These are phyloP conservation scores for Fusarium subtropicale DNA, from an alignment of 2,329 filamentous ascomycete species.

Conservation along the genomic window DNA sequence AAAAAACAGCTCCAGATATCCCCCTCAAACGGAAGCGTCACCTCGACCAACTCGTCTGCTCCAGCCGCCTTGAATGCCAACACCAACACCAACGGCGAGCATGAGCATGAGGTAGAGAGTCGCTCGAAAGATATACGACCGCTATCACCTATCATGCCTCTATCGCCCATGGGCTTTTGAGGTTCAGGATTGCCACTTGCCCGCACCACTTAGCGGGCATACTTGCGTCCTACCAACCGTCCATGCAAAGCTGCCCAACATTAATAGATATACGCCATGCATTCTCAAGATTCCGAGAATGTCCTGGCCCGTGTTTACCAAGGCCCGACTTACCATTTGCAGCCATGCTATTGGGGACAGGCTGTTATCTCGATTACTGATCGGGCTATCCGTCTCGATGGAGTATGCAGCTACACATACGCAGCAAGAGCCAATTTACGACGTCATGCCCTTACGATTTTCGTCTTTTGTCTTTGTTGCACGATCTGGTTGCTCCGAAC, in stretches of 20 bases:
- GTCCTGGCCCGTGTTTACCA: not conserved
- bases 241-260: not conserved
- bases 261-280: not conserved
- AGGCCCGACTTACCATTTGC: not conserved
- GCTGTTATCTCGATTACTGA: not conserved
- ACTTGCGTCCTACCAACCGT: slow-evolving; percentile 15
- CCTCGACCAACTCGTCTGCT: slow-evolving; percentile 57
- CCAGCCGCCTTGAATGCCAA: slow-evolving; percentile 62
- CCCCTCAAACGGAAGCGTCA: slow-evolving; percentile 58
- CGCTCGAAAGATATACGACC: slow-evolving; percentile 62
- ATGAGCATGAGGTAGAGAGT: slow-evolving; percentile 49
- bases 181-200: slow-evolving; percentile 13
- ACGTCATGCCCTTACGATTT: slow-evolving; percentile 52
- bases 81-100: slow-evolving; percentile 55
- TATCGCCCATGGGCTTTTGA: slow-evolving; percentile 71
- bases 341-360: not conserved
- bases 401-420: slow-evolving; percentile 32
- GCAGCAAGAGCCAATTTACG: slow-evolving; percentile 47
- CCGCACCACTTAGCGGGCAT: not conserved
- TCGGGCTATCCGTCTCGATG: not conserved
- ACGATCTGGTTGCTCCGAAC: slow-evolving; percentile 28
- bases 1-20: slow-evolving; percentile 59
- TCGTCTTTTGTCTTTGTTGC: slow-evolving; percentile 31
- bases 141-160: slow-evolving; percentile 73
- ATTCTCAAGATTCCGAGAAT: not conserved